Percentiles rank a stretch among this genome's conserved stretches.
phyloP scores from a whole-genome alignment of 495 filamentous ascomycete genomes.

The Choiromyces venosus region DNA sequence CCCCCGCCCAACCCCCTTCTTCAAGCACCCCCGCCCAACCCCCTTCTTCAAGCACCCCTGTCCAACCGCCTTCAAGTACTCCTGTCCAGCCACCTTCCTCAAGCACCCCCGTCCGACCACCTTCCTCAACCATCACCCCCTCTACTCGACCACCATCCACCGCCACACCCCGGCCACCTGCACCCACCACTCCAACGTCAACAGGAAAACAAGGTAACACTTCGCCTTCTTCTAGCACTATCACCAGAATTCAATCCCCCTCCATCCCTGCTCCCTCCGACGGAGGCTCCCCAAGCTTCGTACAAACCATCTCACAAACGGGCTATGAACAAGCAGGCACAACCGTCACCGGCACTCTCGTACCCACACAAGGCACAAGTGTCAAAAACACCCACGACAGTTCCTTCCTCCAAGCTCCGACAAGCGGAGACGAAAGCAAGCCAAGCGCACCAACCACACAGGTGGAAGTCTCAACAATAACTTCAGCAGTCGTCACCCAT shows the following conservation, averaged over 20 bases:
- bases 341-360: no score
- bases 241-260: background rate
- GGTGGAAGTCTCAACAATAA: background rate
- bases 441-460: background rate
- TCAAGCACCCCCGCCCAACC: background rate
- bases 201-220: background rate
- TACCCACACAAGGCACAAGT: no score
- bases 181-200: background rate
- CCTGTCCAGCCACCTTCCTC: background rate
- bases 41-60: background rate
- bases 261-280: background rate
- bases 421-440: background rate
- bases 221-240: background rate
- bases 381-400: no score
- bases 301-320: constrained; percentile 1
- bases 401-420: background rate
- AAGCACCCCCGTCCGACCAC: background rate
- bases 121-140: background rate
- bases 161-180: background rate
- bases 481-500: background rate
- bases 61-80: background rate
- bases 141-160: background rate
- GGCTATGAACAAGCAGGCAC: background rate
- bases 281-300: background rate
- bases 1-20: background rate